Evolutionary conservation across 306 rosid species (phyloP).

Genomic region (Argentina anserina): DNA sequence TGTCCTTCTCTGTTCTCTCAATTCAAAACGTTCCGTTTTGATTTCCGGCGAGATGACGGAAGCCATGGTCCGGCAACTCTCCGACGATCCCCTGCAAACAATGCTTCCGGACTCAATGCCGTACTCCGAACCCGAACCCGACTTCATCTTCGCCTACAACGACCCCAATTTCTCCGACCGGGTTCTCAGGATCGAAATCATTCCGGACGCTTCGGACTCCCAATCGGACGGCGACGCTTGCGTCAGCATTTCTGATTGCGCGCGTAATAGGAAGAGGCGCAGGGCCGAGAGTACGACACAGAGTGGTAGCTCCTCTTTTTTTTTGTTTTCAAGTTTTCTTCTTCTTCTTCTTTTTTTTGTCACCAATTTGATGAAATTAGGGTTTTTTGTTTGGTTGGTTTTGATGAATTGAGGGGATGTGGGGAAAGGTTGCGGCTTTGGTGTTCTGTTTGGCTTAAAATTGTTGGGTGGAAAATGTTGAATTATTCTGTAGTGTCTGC

Average conservation of each 20-base stretch:
- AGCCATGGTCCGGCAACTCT: slow-evolving; percentile 7
- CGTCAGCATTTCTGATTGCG: slow-evolving; percentile 26
- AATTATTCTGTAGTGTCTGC: background rate
- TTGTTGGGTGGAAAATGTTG: background rate
- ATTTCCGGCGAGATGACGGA: background rate
- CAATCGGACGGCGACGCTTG: slow-evolving; percentile 19
- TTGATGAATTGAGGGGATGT: background rate
- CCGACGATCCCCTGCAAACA: slow-evolving; percentile 20
- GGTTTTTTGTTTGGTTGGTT: too few species aligned
- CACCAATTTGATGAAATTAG: background rate
- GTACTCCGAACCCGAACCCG: slow-evolving; percentile 10
- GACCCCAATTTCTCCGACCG: slow-evolving; percentile 47
- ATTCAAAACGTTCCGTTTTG: background rate
- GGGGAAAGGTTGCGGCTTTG: background rate
- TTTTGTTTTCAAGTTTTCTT: background rate
- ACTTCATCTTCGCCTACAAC: slow-evolving; percentile 48
- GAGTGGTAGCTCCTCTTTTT: slow-evolving; percentile 17
- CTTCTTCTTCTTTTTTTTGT: background rate
- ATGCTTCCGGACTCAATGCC: slow-evolving; percentile 16
- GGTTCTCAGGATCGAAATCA: slow-evolving; percentile 38
- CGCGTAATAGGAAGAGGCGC: slow-evolving; percentile 39
- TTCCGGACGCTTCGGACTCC: slow-evolving; percentile 20
- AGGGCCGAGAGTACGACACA: slow-evolving; percentile 26
- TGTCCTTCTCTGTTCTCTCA: background rate
- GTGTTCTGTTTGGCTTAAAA: background rate